Percentiles rank a stretch among this genome's conserved stretches.
Conservation (phyloP, 2,329 filamentous ascomycete species). For the Rhynchosporium agropyri region DNA sequence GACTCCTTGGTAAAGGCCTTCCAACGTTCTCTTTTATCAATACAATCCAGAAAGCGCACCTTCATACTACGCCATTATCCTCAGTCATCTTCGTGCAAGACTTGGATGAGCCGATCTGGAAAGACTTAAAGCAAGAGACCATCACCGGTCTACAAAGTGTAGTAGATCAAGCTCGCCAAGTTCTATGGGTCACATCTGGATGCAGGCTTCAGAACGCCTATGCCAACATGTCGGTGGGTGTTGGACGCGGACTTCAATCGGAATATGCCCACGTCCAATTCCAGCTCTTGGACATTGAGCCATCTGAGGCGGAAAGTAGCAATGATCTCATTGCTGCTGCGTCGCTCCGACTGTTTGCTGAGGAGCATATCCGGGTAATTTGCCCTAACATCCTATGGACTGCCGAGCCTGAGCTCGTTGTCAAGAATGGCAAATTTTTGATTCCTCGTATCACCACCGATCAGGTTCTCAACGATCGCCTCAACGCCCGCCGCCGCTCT, state of each 20-base stretch:
- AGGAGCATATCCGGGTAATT: constrained; percentile 19
- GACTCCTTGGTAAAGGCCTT: constrained; percentile 11
- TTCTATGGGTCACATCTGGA: constrained; percentile 24
- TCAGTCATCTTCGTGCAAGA: constrained; percentile 22
- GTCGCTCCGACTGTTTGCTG: constrained; percentile 19
- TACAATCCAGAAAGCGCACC: constrained; percentile 15
- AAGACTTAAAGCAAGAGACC: constrained; percentile 19
- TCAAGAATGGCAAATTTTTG: constrained; percentile 21
- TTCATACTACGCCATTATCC: constrained; percentile 4
- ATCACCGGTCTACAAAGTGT: constrained; percentile 18
- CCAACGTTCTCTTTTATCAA: constrained; percentile 19
- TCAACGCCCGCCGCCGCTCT: constrained; percentile 20
- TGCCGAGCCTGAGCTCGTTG: constrained; percentile 20
- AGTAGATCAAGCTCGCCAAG: constrained; percentile 18
- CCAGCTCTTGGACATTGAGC: constrained; percentile 22
- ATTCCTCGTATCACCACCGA: constrained; percentile 21
- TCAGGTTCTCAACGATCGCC: constrained; percentile 19
- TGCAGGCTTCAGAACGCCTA: constrained; percentile 21
- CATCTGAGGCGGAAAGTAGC: constrained; percentile 19
- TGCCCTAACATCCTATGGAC: constrained; percentile 23
- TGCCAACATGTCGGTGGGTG: constrained; percentile 23
- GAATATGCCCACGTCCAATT: constrained; percentile 23
- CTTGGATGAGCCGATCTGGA: constrained; percentile 22
- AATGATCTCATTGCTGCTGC: constrained; percentile 23
- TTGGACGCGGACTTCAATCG: constrained; percentile 23